phyloP scores from a whole-genome alignment of 352 stramenopile genomes.

The Phytopythium cucurbitacearum region DNA sequence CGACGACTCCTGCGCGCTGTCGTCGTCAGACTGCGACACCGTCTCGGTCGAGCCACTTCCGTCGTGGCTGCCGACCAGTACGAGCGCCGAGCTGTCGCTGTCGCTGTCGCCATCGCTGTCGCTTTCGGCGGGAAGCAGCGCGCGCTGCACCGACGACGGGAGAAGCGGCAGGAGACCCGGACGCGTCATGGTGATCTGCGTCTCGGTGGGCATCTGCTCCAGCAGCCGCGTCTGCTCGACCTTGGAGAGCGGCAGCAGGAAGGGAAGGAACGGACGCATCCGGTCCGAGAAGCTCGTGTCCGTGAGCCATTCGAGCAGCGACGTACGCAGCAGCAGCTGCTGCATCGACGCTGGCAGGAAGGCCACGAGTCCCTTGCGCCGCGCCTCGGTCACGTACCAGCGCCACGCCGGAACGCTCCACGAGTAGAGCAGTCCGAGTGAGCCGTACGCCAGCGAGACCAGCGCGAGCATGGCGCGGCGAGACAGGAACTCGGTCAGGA shows the following conservation, averaged over 20 bases:
- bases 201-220: slow-evolving; percentile 62
- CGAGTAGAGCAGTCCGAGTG: slow-evolving; percentile 62
- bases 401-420: slow-evolving; percentile 75
- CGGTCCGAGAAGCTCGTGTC: slow-evolving; percentile 71
- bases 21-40: slow-evolving; percentile 6
- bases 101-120: slow-evolving; percentile 10
- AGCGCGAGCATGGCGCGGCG: slow-evolving; percentile 67
- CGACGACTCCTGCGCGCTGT: slow-evolving; percentile 4
- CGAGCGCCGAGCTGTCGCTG: neutral
- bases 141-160: slow-evolving; percentile 49
- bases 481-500: slow-evolving; percentile 76
- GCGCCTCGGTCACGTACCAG: slow-evolving; percentile 69
- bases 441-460: slow-evolving; percentile 60
- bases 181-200: slow-evolving; percentile 67
- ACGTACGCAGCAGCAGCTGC: slow-evolving; percentile 65
- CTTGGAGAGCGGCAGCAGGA: slow-evolving; percentile 66
- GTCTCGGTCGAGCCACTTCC: slow-evolving; percentile 1
- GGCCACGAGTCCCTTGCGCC: slow-evolving; percentile 46
- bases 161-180: slow-evolving; percentile 60
- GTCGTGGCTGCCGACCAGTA: slow-evolving; percentile 1
- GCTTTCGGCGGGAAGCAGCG: slow-evolving; percentile 33
- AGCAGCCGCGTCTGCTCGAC: slow-evolving; percentile 66
- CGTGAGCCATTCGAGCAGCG: slow-evolving; percentile 79
- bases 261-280: slow-evolving; percentile 66
- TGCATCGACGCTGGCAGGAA: slow-evolving; percentile 58